These are phyloP conservation scores for Exophiala sp. DNA, from an alignment of 2,329 filamentous ascomycete genomes.

Conservation along the genomic window DNA sequence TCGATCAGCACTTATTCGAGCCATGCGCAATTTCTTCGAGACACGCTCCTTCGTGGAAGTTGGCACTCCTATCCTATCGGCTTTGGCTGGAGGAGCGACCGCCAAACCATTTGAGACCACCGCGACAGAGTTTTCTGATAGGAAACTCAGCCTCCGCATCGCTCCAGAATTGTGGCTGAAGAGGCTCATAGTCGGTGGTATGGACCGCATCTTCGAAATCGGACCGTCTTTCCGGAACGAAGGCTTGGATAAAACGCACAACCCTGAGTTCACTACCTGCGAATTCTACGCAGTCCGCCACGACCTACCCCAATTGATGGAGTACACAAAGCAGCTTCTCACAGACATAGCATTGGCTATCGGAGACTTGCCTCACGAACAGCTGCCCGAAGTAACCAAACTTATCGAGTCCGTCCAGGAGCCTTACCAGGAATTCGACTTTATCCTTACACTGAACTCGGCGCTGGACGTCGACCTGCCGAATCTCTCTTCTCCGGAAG, in stretches of 20 bases:
- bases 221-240: constrained; percentile 91
- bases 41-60: constrained; percentile 74
- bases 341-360: constrained; percentile 6
- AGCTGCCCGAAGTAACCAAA: neutral
- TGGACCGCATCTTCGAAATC: constrained; percentile 87
- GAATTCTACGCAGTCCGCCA: constrained; percentile 90
- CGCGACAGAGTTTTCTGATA: constrained; percentile 68
- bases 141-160: constrained; percentile 71
- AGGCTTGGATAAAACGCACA: constrained; percentile 80
- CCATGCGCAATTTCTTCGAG: constrained; percentile 68
- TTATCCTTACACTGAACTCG: constrained; percentile 71
- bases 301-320: constrained; percentile 41
- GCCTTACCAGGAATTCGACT: constrained; percentile 63
- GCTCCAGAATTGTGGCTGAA: constrained; percentile 96
- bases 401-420: constrained; percentile 42
- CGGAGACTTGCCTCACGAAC: neutral
- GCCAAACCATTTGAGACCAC: constrained; percentile 79
- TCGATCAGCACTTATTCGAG: constrained; percentile 66
- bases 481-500: constrained; percentile 50
- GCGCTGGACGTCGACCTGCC: constrained; percentile 62
- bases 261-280: constrained; percentile 95
- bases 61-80: constrained; percentile 79
- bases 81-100: constrained; percentile 75
- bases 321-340: constrained; percentile 16
- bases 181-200: constrained; percentile 78